Conservation (phyloP, 768 basidiomycete genomes). For the Kwoniella sp. region DNA sequence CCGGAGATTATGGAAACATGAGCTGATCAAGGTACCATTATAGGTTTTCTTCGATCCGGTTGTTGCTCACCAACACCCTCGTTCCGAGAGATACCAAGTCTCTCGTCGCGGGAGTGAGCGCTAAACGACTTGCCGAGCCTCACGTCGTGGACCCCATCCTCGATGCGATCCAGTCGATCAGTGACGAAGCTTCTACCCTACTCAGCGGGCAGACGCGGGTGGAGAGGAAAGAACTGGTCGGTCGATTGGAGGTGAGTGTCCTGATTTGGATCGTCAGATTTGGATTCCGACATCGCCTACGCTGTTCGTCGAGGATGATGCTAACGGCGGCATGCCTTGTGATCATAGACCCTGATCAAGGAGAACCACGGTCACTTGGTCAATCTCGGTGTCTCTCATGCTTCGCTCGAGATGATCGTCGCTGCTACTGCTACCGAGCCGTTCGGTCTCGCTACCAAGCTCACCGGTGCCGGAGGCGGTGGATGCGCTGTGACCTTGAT, state of each 20-base stretch:
- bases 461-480: slow-evolving; percentile 97
- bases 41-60: slow-evolving; percentile 86
- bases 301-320: too few species aligned
- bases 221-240: slow-evolving; percentile 67
- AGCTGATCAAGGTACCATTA: neutral
- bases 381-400: slow-evolving; percentile 86
- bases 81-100: slow-evolving; percentile 92
- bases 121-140: slow-evolving; percentile 66
- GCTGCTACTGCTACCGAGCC: slow-evolving; percentile 67
- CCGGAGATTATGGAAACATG: neutral
- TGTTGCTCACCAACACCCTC: slow-evolving; percentile 89
- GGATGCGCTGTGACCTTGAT: slow-evolving; percentile 96
- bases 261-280: too few species aligned
- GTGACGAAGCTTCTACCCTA: slow-evolving; percentile 74
- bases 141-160: slow-evolving; percentile 76
- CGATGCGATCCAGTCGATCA: slow-evolving; percentile 78
- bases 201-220: slow-evolving; percentile 71
- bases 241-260: slow-evolving; percentile 69
- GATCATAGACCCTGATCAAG: slow-evolving; percentile 69
- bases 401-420: slow-evolving; percentile 78
- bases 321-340: slow-evolving; percentile 3
- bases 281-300: too few species aligned
- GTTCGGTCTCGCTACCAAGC: slow-evolving; percentile 71
- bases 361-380: slow-evolving; percentile 88
- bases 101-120: slow-evolving; percentile 84